phyloP scores from a whole-genome alignment of 1,139 yeast species.

The Lodderomyces oxycetoniae region DNA sequence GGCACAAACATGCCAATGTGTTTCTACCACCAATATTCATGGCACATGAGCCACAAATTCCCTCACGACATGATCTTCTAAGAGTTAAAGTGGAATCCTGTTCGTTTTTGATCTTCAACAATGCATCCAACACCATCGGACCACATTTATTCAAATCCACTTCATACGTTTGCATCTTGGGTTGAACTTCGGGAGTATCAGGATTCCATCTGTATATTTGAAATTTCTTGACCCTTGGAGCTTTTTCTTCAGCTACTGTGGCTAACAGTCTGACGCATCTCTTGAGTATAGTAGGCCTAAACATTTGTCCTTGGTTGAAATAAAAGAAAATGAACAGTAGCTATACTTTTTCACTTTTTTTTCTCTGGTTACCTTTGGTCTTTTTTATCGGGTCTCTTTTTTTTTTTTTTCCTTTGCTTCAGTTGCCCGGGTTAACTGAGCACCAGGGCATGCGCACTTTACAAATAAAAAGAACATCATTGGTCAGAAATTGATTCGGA shows the following conservation, averaged over 20 bases:
- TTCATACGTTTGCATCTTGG: slow-evolving; percentile 76
- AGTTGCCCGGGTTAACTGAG: no score
- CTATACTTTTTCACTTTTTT: background rate
- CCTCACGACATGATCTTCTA: slow-evolving; percentile 99
- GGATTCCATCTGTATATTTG: slow-evolving; percentile 98
- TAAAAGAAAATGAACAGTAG: no score
- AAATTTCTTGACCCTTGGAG: slow-evolving; percentile 70
- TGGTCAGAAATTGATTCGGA: no score
- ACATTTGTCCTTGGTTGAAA: no score
- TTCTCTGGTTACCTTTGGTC: background rate
- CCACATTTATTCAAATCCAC: slow-evolving; percentile 90
- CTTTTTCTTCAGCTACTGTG: slow-evolving; percentile 32
- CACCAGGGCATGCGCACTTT: no score
- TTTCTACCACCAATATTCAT: slow-evolving; percentile 98
- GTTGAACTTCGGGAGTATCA: slow-evolving; percentile 91
- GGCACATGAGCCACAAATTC: slow-evolving; percentile 99
- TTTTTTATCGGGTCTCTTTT: no score
- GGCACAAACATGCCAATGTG: slow-evolving; percentile 94
- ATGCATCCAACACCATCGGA: slow-evolving; percentile 96
- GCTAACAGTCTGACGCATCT: slow-evolving; percentile 34
- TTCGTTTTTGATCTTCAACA: slow-evolving; percentile 91
- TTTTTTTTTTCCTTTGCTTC: no score
- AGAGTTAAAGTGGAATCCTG: slow-evolving; percentile 93
- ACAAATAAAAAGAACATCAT: no score
- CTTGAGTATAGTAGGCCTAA: background rate